These are phyloP conservation scores for Citeromyces nyonsensis DNA, from an alignment of 805 yeast species.

Conservation along the genomic window DNA sequence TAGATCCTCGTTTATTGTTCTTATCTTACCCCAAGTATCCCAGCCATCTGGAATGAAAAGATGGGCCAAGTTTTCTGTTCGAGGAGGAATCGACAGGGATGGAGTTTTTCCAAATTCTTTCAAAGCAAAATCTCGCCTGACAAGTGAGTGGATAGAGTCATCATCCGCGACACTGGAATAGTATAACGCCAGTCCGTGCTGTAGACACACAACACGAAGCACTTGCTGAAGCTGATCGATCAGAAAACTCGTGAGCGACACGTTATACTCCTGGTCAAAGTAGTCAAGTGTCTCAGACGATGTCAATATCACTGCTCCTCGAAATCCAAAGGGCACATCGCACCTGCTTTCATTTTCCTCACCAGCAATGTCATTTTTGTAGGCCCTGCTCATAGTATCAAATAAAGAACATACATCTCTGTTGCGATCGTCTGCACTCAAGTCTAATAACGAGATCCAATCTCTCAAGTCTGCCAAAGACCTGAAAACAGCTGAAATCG, in stretches of 20 bases:
- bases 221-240: conserved; percentile 2
- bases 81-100: neutral
- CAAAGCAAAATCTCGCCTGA: neutral
- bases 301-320: neutral
- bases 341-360: neutral
- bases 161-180: too few relatives aligned
- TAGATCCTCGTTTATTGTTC: conserved; percentile 17
- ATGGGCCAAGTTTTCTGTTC: neutral
- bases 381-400: too few relatives aligned
- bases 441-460: too few relatives aligned
- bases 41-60: conserved; percentile 26
- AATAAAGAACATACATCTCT: too few relatives aligned
- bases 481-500: too few relatives aligned
- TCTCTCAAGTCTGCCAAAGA: too few relatives aligned
- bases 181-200: conserved; percentile 1
- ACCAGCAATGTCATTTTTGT: neutral
- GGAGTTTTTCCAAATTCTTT: neutral
- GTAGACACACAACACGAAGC: conserved; percentile 1
- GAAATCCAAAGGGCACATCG: neutral
- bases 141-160: neutral
- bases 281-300: neutral
- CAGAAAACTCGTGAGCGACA: neutral
- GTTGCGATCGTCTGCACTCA: too few relatives aligned
- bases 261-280: neutral
- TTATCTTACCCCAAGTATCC: conserved; percentile 38